Evolutionary conservation across 1,139 yeast genomes (phyloP).

Genomic region (Trichomonascaceae sp.): DNA sequence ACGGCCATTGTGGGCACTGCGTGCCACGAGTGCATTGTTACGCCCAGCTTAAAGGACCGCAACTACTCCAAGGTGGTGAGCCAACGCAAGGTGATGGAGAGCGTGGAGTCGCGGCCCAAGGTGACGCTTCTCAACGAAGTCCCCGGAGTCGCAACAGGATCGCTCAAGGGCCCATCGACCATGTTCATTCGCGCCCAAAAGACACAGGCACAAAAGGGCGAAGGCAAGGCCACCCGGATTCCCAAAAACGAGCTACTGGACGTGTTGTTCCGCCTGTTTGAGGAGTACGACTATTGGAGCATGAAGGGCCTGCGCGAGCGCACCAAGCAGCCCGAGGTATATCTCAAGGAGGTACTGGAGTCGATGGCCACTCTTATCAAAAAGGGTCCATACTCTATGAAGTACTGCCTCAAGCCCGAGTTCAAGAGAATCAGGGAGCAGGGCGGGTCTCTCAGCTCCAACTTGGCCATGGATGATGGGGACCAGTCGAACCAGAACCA

Average conservation of each 20-base stretch:
- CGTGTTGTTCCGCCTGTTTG: constrained; percentile 74
- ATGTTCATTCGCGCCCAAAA: constrained; percentile 24
- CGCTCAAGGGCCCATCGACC: constrained; percentile 35
- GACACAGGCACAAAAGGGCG: constrained; percentile 34
- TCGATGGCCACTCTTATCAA: constrained; percentile 81
- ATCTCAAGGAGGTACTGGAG: constrained; percentile 80
- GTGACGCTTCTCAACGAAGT: constrained; percentile 72
- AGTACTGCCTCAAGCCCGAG: constrained; percentile 81
- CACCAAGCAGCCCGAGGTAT: constrained; percentile 92
- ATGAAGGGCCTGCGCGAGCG: constrained; percentile 88
- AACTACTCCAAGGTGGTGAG: constrained; percentile 50
- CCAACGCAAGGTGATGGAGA: constrained; percentile 34
- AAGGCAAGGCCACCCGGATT: constrained; percentile 88
- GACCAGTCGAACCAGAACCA: constrained; percentile 8
- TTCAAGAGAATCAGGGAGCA: constrained; percentile 43
- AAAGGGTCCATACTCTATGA: constrained; percentile 92
- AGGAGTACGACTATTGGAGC: constrained; percentile 94
- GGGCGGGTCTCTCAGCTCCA: constrained; percentile 18
- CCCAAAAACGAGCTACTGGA: constrained; percentile 88
- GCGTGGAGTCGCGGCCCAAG: constrained; percentile 46
- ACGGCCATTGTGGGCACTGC: constrained; percentile 80
- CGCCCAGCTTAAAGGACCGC: constrained; percentile 63
- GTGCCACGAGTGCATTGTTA: constrained; percentile 81
- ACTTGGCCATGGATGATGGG: background rate
- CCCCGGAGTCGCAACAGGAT: constrained; percentile 77